A percentile compares a stretch with the other conserved stretches of the same genome.
Conservation (phyloP, 1,284 basidiomycete species). For the Naganishia albida region DNA sequence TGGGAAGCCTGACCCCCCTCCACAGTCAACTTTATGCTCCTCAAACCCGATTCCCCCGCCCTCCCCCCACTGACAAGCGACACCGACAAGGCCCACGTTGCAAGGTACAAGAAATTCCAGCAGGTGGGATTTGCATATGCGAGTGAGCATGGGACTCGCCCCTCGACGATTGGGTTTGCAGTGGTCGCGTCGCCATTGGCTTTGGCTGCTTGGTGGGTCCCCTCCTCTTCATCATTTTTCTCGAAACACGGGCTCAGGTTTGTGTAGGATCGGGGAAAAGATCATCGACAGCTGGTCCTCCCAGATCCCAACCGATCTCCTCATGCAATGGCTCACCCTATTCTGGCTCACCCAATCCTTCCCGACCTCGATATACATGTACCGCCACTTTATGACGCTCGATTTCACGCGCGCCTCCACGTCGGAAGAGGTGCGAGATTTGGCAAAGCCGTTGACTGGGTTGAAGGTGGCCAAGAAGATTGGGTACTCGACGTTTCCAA, state of each 20-base stretch:
- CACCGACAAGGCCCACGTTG: constrained; percentile 38
- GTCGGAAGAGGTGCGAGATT: constrained; percentile 34
- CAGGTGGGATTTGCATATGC: constrained; percentile 41
- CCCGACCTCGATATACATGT: constrained; percentile 54
- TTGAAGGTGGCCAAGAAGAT: constrained; percentile 24
- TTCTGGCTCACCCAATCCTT: constrained; percentile 55
- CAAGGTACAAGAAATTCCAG: constrained; percentile 38
- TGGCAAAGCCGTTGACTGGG: constrained; percentile 33
- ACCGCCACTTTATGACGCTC: constrained; percentile 42
- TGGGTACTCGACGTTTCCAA: constrained; percentile 51
- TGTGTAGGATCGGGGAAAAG: constrained; percentile 54
- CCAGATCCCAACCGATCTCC: constrained; percentile 39
- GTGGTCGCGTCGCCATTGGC: constrained; percentile 52
- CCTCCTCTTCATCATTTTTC: background rate
- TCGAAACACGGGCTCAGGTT: background rate
- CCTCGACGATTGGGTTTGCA: constrained; percentile 53
- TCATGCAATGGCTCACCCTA: constrained; percentile 51
- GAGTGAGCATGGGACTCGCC: constrained; percentile 47
- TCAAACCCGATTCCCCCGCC: constrained; percentile 25
- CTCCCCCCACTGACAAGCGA: constrained; percentile 26
- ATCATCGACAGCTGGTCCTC: constrained; percentile 50
- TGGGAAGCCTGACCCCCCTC: background rate
- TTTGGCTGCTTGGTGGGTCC: constrained; percentile 50
- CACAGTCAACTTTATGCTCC: constrained; percentile 31
- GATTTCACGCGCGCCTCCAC: constrained; percentile 39